Evolutionary conservation across 164 flowering plant genomes (phyloP), one percentile per base, ranked within the genome.

Genomic region (Dillenia suffruticosa): DNA sequence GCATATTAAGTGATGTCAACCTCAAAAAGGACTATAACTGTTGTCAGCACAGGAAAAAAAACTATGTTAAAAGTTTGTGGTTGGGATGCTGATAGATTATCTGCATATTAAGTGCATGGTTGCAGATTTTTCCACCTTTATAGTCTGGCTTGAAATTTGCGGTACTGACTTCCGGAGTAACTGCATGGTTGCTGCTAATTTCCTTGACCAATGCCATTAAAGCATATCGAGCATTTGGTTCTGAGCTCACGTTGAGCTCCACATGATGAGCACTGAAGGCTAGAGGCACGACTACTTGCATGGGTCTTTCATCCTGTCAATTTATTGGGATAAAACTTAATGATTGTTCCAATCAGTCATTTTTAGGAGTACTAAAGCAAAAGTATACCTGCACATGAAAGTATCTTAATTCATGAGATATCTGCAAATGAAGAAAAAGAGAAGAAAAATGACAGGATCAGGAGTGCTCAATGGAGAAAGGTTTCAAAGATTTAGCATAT

Each of bases 191-290:
- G 64, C 64, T 76, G 65, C 76, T 76, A 59, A 84, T 77, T 68
- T 86, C 82, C 63, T 83, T 86, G 64, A 82, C 86, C 59, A 84
- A 63, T 40, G 83, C 77, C 88, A 84, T 80, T 49, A 86, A 52
- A 53, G 85, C 91, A 76, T 78, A 79, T 63, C 74, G 81, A 49
- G 85, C 82, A 69, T 78, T 71, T 59, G 79, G 47, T 77, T 84
- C 82, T 48, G 60, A 59, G 49, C 66, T 65, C 24, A 88, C 82
- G 65, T 84, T 82, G 59, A 88, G 80, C 68, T 85, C 95, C 56
- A 82, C 67, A 71, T 88, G 95, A 67, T 84, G 86, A 67, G 84
- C 74, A 67, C 91, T 88, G 46, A 85, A 82, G 63, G 86, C 69
- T 40, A 88, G 12, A 22, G 88, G 91, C 56, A 81, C 76, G 12